Evolutionary conservation across 2,329 filamentous ascomycete genomes (phyloP), one percentile per base, ranked within the genome.

Genomic region (Aspergillus novoparasiticus): DNA sequence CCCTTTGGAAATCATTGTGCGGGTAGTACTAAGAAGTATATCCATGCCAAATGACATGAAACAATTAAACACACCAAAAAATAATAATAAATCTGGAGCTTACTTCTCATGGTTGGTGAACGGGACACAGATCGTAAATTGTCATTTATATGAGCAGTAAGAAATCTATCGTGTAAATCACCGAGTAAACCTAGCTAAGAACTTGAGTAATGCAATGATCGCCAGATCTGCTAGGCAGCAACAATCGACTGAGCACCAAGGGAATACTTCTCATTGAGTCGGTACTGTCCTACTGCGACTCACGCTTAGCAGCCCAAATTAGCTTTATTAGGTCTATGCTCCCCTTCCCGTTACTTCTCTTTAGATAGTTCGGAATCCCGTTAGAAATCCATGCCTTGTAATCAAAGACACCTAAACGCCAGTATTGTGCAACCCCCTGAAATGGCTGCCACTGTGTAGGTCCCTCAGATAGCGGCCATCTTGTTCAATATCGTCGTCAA

Each of bases 401-500:
- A 16, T 30, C 9, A 32, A 51, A 51, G 28, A 51, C 48, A 51
- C 48, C 48, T 23, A 51, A 51, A 51, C 48, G 28, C 48, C 48
- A 23, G 45, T 51, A 51, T 21, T 51, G 48, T 51, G 48, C 28
- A 23, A 36, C 28, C n/a, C n/a, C 21, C 16, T 45, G 39, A 12
- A n/a, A 51, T 19, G 12, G 16, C 12, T 6, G 45, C 28, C 54
- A 6, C n/a, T n/a, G 34, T 19, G 46, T n/a, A 14, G 19, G 19
- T 21, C 21, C 21, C 8, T 63, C 50, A 62, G 43, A 73, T 60
- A 5, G 63, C 65, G 11, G 67, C 60, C 71, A 80, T 73, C 21
- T 73, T 67, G 36, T 71, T 65, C 34, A 80, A 66, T 0, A 69
- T 69, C 12, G 68, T 66, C 19, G 73, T 79, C 58, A 80, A 67